Base-by-base conservation (phyloP, 306 rosid species). In the Vachellia pachyceras region DNA sequence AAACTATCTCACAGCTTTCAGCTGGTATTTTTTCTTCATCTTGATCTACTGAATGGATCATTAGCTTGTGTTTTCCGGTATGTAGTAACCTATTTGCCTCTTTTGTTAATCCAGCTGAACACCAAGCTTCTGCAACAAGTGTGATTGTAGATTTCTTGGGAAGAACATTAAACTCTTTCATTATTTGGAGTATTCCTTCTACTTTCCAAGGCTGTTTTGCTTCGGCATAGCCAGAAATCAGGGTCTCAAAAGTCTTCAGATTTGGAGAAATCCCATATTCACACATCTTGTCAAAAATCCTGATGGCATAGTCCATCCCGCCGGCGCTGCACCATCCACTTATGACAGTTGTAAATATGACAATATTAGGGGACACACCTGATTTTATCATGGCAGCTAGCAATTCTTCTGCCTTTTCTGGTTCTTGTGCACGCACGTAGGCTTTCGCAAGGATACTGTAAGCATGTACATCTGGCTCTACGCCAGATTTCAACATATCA, bases 401-500 rank as follows among this genome's bases (percentile, higher is more conserved):
- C 69, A 92, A 79, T 76, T 90, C 92, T 83, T 92, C 91, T 23
- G 97, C 92, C 47, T 90, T 88, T 84, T 87, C 87, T 2, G 86
- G 86, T 88, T 92, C 92, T 76, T 83, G 92, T 9, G 88, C 88
- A 63, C 94, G 88, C 13, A 87, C 89, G 47, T 92, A 88, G 39
- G 91, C 97, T 85, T 92, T 92, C 64, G 94, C 92, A 36, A 92
- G 92, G 84, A 92, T 92, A 81, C 92, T 85, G 80, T 88, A 92
- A 54, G 92, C 91, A 85, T 87, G 97, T 1, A 25, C 85, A 67
- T 92, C 97, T 0, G 97, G 94, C 75, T 88, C 77, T 72, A 92
- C 86, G 65, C 94, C 92, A 22, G 90, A 89, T 77, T 90, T 85
- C 80, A 88, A 78, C 97, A 88, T 90, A 54, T 88, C 88, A 72